These are phyloP conservation scores for Phytopythium delawarense DNA, from an alignment of 352 stramenopile species.

Conservation along the genomic window DNA sequence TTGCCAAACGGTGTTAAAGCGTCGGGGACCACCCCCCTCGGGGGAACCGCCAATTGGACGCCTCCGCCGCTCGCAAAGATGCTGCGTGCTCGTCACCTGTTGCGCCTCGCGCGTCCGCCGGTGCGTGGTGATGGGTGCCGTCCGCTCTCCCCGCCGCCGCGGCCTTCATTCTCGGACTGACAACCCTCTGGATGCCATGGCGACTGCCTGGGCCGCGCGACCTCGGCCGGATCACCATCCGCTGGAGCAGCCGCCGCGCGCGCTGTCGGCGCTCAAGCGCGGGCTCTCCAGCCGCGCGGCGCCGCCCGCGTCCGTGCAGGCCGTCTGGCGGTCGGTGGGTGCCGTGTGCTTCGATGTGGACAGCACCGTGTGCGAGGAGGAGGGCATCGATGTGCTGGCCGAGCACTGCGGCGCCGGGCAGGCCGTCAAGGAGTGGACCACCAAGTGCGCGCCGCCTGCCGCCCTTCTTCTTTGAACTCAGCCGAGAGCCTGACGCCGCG, in stretches of 20 bases:
- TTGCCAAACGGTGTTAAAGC: not conserved
- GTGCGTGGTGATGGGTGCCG: constrained; percentile 5
- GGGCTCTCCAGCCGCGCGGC: constrained; percentile 16
- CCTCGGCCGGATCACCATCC: not conserved
- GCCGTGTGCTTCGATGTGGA: constrained; percentile 94
- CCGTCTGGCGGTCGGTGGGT: constrained; percentile 64
- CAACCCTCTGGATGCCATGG: constrained; percentile 1
- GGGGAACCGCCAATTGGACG: constrained; percentile 1
- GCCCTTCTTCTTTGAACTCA: not conserved
- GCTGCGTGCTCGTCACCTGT: constrained; percentile 21
- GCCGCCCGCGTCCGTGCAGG: constrained; percentile 19
- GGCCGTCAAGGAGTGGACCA: constrained; percentile 93
- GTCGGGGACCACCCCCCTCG: not conserved
- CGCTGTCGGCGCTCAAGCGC: constrained; percentile 7
- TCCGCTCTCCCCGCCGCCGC: not conserved
- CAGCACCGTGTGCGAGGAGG: constrained; percentile 96
- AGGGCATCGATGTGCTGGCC: constrained; percentile 99
- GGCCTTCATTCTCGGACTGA: not conserved
- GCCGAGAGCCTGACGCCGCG: not conserved
- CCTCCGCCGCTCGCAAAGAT: constrained; percentile 5
- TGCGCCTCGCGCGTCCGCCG: constrained; percentile 15
- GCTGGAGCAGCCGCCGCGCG: constrained; percentile 16
- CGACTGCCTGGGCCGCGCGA: not conserved
- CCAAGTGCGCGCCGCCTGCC: constrained; percentile 47
- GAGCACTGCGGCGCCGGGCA: constrained; percentile 92